Conservation (phyloP, 331 rosid species). For the Rosa hybrid region DNA sequence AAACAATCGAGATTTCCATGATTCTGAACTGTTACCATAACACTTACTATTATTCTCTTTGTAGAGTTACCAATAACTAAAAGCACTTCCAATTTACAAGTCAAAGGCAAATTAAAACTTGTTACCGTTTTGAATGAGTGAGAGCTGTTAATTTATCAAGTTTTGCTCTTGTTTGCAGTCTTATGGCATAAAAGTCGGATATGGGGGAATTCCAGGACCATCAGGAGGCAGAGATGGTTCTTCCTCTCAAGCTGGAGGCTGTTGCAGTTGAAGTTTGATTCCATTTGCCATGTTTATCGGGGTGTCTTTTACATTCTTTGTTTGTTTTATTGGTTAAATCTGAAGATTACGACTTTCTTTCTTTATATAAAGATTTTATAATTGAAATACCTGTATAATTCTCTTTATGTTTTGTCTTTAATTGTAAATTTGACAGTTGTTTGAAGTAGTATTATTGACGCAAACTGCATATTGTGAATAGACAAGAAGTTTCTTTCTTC, state of each 20-base stretch:
- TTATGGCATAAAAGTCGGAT: constrained; percentile 98
- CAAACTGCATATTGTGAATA: constrained; percentile 36
- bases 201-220: constrained; percentile 97
- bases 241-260: constrained; percentile 75
- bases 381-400: constrained; percentile 55
- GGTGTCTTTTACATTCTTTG: constrained; percentile 24
- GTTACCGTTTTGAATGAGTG: background rate
- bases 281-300: constrained; percentile 18
- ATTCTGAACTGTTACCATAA: background rate
- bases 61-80: background rate
- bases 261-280: constrained; percentile 73
- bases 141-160: constrained; percentile 19
- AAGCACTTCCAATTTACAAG: background rate
- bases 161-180: constrained; percentile 59
- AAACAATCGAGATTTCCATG: background rate
- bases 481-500: background rate
- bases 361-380: constrained; percentile 8
- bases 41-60: background rate
- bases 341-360: constrained; percentile 29
- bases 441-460: constrained; percentile 37
- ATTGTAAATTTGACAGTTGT: constrained; percentile 48
- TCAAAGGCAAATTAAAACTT: background rate
- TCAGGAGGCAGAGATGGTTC: constrained; percentile 94
- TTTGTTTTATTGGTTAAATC: constrained; percentile 22
- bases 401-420: constrained; percentile 29